A percentile compares a stretch with the other conserved stretches of the same genome.
Conservation (phyloP, 306 rosid genomes). For the Leucaena leucocephala region DNA sequence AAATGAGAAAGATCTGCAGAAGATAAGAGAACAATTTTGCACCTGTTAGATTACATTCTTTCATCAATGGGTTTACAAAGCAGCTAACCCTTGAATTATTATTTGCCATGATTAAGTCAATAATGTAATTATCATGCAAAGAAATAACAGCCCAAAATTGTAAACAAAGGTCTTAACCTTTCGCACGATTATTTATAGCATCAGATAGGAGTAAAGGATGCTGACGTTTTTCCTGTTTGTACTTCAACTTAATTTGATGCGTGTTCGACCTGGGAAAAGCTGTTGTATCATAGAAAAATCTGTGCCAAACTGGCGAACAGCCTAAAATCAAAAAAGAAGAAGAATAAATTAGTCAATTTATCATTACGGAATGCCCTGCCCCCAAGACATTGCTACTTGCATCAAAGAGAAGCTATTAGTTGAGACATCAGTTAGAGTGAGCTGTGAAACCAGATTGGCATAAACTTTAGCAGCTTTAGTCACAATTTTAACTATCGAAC, state of each 20-base stretch:
- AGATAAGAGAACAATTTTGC: constrained; percentile 19
- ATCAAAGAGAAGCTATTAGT: constrained; percentile 9
- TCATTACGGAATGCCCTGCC: constrained; percentile 22
- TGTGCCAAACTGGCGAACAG: constrained; percentile 70
- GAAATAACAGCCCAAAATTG: constrained; percentile 22
- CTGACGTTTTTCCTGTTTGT: constrained; percentile 76
- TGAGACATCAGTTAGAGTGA: constrained; percentile 9
- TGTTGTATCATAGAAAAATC: constrained; percentile 79
- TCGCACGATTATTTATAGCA: constrained; percentile 56
- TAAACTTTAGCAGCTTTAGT: not conserved
- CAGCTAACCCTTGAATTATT: constrained; percentile 4
- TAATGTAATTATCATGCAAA: constrained; percentile 10
- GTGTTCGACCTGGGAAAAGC: constrained; percentile 70
- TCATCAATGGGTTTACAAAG: constrained; percentile 19
- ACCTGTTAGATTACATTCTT: constrained; percentile 24
- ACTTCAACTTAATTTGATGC: constrained; percentile 73
- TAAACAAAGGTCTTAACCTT: constrained; percentile 51
- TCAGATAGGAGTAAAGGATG: constrained; percentile 58
- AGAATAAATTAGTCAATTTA: not conserved
- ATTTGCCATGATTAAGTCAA: constrained; percentile 21
- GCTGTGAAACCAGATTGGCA: not conserved
- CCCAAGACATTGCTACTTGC: constrained; percentile 8
- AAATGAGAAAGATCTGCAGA: constrained; percentile 63
- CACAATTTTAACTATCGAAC: not conserved
- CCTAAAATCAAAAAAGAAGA: constrained; percentile 40